These are phyloP conservation scores for Tirmania nivea DNA, from an alignment of 495 filamentous ascomycete species.

Conservation along the genomic window DNA sequence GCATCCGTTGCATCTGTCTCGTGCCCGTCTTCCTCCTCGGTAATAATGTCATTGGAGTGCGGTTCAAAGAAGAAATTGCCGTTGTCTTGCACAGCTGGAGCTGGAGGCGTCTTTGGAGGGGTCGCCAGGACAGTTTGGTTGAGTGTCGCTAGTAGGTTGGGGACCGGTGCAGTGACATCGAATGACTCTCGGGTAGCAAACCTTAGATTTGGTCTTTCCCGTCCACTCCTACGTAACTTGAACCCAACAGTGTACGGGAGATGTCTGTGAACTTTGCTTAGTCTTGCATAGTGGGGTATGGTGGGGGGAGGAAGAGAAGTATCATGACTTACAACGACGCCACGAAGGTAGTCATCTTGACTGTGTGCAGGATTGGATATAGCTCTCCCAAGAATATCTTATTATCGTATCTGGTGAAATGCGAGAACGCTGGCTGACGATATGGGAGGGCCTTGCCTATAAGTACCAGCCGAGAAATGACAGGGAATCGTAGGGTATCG, in stretches of 20 bases:
- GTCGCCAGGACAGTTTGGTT: constrained; percentile 15
- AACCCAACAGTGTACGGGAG: constrained; percentile 82
- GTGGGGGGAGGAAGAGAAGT: background rate
- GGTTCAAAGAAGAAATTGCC: constrained; percentile 31
- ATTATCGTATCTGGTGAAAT: background rate
- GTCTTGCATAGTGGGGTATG: constrained; percentile 2
- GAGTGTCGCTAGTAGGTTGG: constrained; percentile 19
- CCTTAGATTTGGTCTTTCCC: constrained; percentile 2
- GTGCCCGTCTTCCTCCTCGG: constrained; percentile 23
- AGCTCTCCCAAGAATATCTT: constrained; percentile 6
- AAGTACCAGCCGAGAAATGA: no score
- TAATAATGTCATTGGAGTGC: constrained; percentile 16
- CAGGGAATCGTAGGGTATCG: no score
- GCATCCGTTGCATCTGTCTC: constrained; percentile 7
- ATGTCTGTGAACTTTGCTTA: constrained; percentile 34
- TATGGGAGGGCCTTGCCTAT: no score
- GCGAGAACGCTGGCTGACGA: no score
- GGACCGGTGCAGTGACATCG: constrained; percentile 16
- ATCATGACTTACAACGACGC: constrained; percentile 51
- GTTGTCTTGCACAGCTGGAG: constrained; percentile 17
- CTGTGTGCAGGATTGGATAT: constrained; percentile 4
- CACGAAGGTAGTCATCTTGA: constrained; percentile 60
- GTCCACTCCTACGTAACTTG: constrained; percentile 24
- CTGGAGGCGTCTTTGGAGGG: constrained; percentile 19
- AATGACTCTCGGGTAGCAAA: constrained; percentile 2